phyloP scores from a whole-genome alignment of 306 rosid genomes.

The Cajanus cajan region DNA sequence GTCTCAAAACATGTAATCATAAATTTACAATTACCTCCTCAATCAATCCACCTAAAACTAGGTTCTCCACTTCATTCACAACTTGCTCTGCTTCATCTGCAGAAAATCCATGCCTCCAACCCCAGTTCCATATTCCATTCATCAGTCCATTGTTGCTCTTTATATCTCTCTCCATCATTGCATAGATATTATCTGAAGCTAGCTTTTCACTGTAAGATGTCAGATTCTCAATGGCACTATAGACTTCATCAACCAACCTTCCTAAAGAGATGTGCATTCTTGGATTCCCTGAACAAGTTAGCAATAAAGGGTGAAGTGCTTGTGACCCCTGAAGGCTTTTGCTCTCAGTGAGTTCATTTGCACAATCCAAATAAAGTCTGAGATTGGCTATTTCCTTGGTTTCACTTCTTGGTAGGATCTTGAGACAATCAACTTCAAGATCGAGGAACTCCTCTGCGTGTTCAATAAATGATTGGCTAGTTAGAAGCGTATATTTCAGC shows the following conservation, averaged over 20 bases:
- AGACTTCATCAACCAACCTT: constrained; percentile 61
- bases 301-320: constrained; percentile 42
- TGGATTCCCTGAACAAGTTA: constrained; percentile 35
- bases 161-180: constrained; percentile 71
- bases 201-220: constrained; percentile 40
- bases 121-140: constrained; percentile 72
- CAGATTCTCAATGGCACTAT: constrained; percentile 47
- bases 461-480: constrained; percentile 57
- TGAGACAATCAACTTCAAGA: constrained; percentile 43
- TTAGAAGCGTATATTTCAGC: constrained; percentile 54
- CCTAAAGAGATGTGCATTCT: constrained; percentile 44
- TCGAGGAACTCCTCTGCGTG: constrained; percentile 63
- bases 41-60: constrained; percentile 60
- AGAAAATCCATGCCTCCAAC: constrained; percentile 74
- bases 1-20: constrained; percentile 28
- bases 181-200: constrained; percentile 42
- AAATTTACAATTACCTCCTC: constrained; percentile 65
- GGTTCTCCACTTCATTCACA: constrained; percentile 56
- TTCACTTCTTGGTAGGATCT: constrained; percentile 36
- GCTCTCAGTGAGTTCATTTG: constrained; percentile 59
- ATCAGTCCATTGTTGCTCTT: constrained; percentile 52
- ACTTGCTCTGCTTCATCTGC: constrained; percentile 70
- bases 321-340: constrained; percentile 47
- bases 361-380: constrained; percentile 61
- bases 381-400: constrained; percentile 23